Evolutionary conservation across 2,329 filamentous ascomycete genomes (phyloP).

Genomic region (Penicillium digitatum): DNA sequence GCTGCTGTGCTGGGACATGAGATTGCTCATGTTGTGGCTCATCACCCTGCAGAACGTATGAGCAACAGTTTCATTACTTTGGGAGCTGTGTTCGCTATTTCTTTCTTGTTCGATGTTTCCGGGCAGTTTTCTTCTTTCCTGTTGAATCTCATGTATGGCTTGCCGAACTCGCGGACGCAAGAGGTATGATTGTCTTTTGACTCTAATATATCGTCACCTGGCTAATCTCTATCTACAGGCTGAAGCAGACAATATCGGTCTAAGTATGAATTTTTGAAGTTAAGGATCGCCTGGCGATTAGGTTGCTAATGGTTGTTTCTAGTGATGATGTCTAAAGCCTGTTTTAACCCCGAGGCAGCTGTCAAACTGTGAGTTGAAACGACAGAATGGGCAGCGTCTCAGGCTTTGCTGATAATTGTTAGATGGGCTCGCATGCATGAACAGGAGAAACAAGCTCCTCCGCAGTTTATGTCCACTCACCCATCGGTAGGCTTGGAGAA

Average conservation of each 20-base stretch:
- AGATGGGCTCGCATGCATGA: slow-evolving; percentile 53
- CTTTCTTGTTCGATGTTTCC: slow-evolving; percentile 40
- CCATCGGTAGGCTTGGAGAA: slow-evolving; percentile 43
- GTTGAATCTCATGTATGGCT: slow-evolving; percentile 49
- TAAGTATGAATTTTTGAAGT: slow-evolving; percentile 37
- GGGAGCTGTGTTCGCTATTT: slow-evolving; percentile 26
- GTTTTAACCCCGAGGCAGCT: slow-evolving; percentile 56
- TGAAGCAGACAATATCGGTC: slow-evolving; percentile 60
- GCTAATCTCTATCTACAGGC: slow-evolving; percentile 31
- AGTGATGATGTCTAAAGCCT: slow-evolving; percentile 61
- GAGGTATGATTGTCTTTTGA: slow-evolving; percentile 40
- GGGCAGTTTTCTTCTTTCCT: slow-evolving; percentile 39
- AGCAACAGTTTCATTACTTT: slow-evolving; percentile 41
- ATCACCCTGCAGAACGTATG: slow-evolving; percentile 54
- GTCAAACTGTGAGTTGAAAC: slow-evolving; percentile 44
- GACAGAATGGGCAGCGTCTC: not conserved
- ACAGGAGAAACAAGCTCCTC: slow-evolving; percentile 44
- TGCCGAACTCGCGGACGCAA: slow-evolving; percentile 56
- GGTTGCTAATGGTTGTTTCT: slow-evolving; percentile 15
- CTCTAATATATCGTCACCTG: not conserved
- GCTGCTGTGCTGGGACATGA: slow-evolving; percentile 61
- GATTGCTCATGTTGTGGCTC: slow-evolving; percentile 60
- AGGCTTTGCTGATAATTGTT: slow-evolving; percentile 6
- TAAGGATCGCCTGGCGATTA: not conserved
- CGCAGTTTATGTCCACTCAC: slow-evolving; percentile 59